These are phyloP conservation scores for Talaromyces sp. DNA, from an alignment of 2,329 filamentous ascomycete genomes.

Conservation along the genomic window DNA sequence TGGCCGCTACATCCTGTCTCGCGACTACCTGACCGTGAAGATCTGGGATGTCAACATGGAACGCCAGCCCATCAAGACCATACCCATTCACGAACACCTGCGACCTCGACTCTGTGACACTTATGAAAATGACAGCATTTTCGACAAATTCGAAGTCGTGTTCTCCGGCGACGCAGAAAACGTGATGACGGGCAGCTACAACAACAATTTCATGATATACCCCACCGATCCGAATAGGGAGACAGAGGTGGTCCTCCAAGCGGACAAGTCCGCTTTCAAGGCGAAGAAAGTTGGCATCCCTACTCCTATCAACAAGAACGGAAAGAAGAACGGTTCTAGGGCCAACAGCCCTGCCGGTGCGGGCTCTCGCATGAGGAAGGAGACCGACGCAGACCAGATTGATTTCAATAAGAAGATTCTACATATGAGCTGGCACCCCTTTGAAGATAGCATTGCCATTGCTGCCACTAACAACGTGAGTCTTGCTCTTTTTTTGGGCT, in stretches of 20 bases:
- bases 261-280: constrained; percentile 98
- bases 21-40: constrained; percentile 97
- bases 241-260: constrained; percentile 93
- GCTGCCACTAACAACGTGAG: constrained; percentile 98
- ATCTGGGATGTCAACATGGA: constrained; percentile 99
- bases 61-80: constrained; percentile 92
- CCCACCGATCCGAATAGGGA: constrained; percentile 94
- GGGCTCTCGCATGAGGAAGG: constrained; percentile 94
- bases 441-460: constrained; percentile 98
- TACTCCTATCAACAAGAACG: constrained; percentile 86
- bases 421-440: constrained; percentile 99
- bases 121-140: constrained; percentile 99
- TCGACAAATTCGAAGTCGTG: constrained; percentile 99
- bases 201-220: constrained; percentile 99
- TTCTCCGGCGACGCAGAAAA: constrained; percentile 98
- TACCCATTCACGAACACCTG: constrained; percentile 96
- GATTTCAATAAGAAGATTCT: constrained; percentile 99
- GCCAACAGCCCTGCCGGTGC: constrained; percentile 83
- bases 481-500: constrained; percentile 16
- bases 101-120: constrained; percentile 92
- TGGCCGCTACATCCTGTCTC: constrained; percentile 92
- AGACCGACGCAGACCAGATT: constrained; percentile 98
- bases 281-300: constrained; percentile 99
- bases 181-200: constrained; percentile 99
- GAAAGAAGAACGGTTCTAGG: constrained; percentile 83